phyloP scores from a whole-genome alignment of 768 basidiomycete genomes.

The Crassisporium funariophilum region DNA sequence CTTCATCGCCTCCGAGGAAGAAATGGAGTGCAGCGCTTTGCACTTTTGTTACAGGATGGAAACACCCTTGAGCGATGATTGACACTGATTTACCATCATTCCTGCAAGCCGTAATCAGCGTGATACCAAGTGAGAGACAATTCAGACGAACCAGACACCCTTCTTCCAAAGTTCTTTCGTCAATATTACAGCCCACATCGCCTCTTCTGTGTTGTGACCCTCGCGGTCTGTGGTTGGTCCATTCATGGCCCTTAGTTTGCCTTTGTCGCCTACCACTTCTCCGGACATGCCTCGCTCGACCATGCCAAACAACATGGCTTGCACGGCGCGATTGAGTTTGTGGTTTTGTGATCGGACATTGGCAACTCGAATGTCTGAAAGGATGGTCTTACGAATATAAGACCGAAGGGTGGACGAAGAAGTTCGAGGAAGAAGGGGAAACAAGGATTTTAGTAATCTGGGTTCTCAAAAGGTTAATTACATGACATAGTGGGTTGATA shows the following conservation, averaged over 20 bases:
- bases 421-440: slow-evolving; percentile 93
- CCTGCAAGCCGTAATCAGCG: slow-evolving; percentile 44
- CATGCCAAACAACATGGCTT: slow-evolving; percentile 95
- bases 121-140: background rate
- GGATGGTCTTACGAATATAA: slow-evolving; percentile 90
- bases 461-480: slow-evolving; percentile 1
- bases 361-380: slow-evolving; percentile 90
- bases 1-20: slow-evolving; percentile 84
- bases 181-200: slow-evolving; percentile 96
- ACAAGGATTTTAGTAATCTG: slow-evolving; percentile 88
- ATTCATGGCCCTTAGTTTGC: slow-evolving; percentile 55
- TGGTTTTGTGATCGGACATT: slow-evolving; percentile 90
- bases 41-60: slow-evolving; percentile 92
- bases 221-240: slow-evolving; percentile 40
- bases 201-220: slow-evolving; percentile 70
- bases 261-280: slow-evolving; percentile 83
- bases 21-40: slow-evolving; percentile 94
- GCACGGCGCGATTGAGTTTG: slow-evolving; percentile 94
- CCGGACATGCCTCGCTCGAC: slow-evolving; percentile 89
- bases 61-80: slow-evolving; percentile 88
- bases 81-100: slow-evolving; percentile 90
- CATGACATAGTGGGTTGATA: slow-evolving; percentile 1
- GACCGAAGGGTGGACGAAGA: slow-evolving; percentile 81
- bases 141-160: slow-evolving; percentile 68
- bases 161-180: slow-evolving; percentile 95